These are phyloP conservation scores for Podosphaera aphanis DNA, from an alignment of 2,329 filamentous ascomycete genomes.

Conservation along the genomic window DNA sequence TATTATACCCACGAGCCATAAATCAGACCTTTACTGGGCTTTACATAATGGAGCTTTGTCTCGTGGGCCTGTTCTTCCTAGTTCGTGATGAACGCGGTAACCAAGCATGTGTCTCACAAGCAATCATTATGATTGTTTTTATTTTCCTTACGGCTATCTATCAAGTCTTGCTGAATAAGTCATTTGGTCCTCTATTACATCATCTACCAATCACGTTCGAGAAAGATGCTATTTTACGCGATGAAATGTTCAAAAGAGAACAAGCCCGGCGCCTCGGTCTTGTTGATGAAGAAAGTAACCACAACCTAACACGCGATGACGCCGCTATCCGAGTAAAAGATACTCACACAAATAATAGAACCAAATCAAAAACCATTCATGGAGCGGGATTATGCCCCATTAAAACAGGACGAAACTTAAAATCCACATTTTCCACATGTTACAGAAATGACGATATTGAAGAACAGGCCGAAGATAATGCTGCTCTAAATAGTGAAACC, in stretches of 20 bases:
- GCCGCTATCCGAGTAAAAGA: slow-evolving; percentile 15
- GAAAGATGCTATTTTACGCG: slow-evolving; percentile 77
- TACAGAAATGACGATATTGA: neutral
- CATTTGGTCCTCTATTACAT: slow-evolving; percentile 65
- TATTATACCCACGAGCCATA: slow-evolving; percentile 76
- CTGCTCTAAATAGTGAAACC: slow-evolving; percentile 22
- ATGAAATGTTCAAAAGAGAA: slow-evolving; percentile 64
- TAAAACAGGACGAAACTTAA: slow-evolving; percentile 12
- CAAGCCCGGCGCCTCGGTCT: slow-evolving; percentile 49
- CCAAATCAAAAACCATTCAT: slow-evolving; percentile 11
- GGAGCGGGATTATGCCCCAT: slow-evolving; percentile 13
- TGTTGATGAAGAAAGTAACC: slow-evolving; percentile 25
- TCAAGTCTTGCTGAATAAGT: slow-evolving; percentile 57
- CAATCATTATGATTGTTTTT: slow-evolving; percentile 61
- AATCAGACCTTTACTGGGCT: slow-evolving; percentile 89
- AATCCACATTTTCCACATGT: slow-evolving; percentile 18
- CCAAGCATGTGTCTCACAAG: slow-evolving; percentile 48
- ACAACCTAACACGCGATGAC: slow-evolving; percentile 5
- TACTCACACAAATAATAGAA: slow-evolving; percentile 21
- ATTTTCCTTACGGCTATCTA: slow-evolving; percentile 49
- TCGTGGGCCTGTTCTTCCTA: slow-evolving; percentile 78
- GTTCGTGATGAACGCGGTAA: slow-evolving; percentile 31
- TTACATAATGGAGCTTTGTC: slow-evolving; percentile 79
- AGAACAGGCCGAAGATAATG: slow-evolving; percentile 19
- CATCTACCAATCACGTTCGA: slow-evolving; percentile 90